Evolutionary conservation across 352 stramenopile species (phyloP).

Genomic region (Globisporangium irregulare): DNA sequence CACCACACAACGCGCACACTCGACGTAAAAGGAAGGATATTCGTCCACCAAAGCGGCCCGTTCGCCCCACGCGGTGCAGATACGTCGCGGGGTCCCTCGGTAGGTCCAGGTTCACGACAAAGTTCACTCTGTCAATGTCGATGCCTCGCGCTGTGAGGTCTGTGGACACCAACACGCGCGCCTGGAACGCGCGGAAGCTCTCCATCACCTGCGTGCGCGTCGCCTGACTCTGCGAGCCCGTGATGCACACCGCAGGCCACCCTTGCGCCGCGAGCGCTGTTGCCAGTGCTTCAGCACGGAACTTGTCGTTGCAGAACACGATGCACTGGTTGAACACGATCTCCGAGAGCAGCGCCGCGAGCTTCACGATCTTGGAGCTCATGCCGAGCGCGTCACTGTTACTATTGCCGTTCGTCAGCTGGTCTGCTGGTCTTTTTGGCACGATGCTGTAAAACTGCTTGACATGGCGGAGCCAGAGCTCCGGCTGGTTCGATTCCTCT

Average conservation of each 20-base stretch:
- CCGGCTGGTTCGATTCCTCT: conserved; percentile 38
- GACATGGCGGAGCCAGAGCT: conserved; percentile 73
- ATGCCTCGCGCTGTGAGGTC: conserved; percentile 76
- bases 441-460: conserved; percentile 71
- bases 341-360: conserved; percentile 56
- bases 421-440: neutral
- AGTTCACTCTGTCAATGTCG: conserved; percentile 75
- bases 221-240: conserved; percentile 54
- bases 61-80: conserved; percentile 71
- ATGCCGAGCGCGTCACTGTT: conserved; percentile 33
- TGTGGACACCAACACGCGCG: conserved; percentile 72
- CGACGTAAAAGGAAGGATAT: conserved; percentile 43
- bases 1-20: neutral
- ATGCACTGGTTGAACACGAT: conserved; percentile 78
- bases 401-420: conserved; percentile 2
- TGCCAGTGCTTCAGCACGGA: conserved; percentile 61
- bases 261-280: conserved; percentile 42
- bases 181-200: conserved; percentile 41
- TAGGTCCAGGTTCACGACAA: conserved; percentile 79
- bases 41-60: conserved; percentile 69
- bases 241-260: conserved; percentile 68
- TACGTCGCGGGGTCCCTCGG: conserved; percentile 74
- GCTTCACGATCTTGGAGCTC: conserved; percentile 50
- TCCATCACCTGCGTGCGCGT: conserved; percentile 65
- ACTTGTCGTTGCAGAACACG: conserved; percentile 86